Percentiles rank a stretch among this genome's conserved stretches.
Conservation (phyloP, 2,329 filamentous ascomycete species). For the Cercospora zeina region DNA sequence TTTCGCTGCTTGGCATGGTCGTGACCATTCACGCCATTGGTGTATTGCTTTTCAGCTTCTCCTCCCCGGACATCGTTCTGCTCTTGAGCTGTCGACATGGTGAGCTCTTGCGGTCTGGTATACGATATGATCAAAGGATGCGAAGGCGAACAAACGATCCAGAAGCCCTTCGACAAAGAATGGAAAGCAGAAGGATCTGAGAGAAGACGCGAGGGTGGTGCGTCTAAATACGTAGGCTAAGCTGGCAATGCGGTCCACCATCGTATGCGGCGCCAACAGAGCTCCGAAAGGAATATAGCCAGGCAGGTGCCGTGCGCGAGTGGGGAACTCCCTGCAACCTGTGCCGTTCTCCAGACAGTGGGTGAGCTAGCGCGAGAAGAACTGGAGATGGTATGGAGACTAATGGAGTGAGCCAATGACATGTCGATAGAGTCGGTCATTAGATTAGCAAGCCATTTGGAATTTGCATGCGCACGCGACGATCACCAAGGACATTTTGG, state of each 20-base stretch:
- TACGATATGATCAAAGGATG: neutral
- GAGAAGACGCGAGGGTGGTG: constrained; percentile 11
- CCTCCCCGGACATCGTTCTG: constrained; percentile 38
- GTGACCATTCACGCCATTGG: constrained; percentile 36
- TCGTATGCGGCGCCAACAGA: constrained; percentile 15
- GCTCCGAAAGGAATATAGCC: constrained; percentile 11
- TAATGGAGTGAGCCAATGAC: constrained; percentile 25
- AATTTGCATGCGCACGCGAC: constrained; percentile 15
- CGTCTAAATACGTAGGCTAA: constrained; percentile 23
- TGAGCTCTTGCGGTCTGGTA: constrained; percentile 17
- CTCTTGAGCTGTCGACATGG: constrained; percentile 48
- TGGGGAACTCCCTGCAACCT: constrained; percentile 20
- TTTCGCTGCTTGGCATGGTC: constrained; percentile 49
- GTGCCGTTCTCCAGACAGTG: constrained; percentile 19
- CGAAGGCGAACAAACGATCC: neutral
- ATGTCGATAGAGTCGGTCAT: constrained; percentile 15
- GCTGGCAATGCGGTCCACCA: constrained; percentile 14
- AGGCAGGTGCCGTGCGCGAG: neutral
- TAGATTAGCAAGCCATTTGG: constrained; percentile 22
- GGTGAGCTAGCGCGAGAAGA: constrained; percentile 11
- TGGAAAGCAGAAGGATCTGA: constrained; percentile 7
- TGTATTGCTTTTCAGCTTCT: constrained; percentile 28
- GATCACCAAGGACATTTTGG: constrained; percentile 10
- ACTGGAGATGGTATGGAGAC: constrained; percentile 16
- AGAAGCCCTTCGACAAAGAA: constrained; percentile 1